These are phyloP conservation scores for Nothophytophthora sp. DNA, from an alignment of 352 stramenopile genomes.

Conservation along the genomic window DNA sequence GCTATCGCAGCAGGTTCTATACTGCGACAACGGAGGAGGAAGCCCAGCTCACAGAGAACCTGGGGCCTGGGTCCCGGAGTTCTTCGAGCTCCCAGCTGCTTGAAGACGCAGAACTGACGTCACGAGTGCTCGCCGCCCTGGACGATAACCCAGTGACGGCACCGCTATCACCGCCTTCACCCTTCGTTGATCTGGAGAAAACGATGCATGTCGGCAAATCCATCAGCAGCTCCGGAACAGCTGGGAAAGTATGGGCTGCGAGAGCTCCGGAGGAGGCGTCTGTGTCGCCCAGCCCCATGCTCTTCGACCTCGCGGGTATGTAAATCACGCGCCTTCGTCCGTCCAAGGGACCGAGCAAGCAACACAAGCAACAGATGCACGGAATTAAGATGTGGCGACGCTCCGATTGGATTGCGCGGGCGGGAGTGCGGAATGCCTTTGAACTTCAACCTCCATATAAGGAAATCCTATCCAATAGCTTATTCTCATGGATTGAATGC, in stretches of 20 bases:
- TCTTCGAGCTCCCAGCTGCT: constrained; percentile 37
- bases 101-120: constrained; percentile 60
- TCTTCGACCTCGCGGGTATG: constrained; percentile 4
- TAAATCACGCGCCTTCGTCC: neutral
- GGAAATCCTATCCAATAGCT: neutral
- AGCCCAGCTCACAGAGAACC: constrained; percentile 1
- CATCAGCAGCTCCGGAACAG: neutral
- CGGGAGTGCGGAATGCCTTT: neutral
- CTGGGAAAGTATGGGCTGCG: constrained; percentile 5
- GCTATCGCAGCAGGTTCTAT: constrained; percentile 18
- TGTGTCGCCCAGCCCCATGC: neutral
- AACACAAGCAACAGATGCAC: too few species aligned
- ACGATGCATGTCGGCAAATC: constrained; percentile 5
- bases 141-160: constrained; percentile 31
- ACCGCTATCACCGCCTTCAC: constrained; percentile 1
- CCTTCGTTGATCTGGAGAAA: constrained; percentile 16
- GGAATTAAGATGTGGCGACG: too few species aligned
- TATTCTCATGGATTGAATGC: neutral
- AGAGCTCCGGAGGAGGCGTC: constrained; percentile 14
- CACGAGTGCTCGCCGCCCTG: constrained; percentile 52
- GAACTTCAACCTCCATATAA: constrained; percentile 4
- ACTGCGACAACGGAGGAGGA: constrained; percentile 1
- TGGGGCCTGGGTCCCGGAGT: constrained; percentile 32
- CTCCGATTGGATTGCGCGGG: too few species aligned
- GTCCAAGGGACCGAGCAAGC: too few species aligned